These are phyloP conservation scores for Allium fistulosum DNA, from an alignment of 106 monocot species.

Conservation along the genomic window DNA sequence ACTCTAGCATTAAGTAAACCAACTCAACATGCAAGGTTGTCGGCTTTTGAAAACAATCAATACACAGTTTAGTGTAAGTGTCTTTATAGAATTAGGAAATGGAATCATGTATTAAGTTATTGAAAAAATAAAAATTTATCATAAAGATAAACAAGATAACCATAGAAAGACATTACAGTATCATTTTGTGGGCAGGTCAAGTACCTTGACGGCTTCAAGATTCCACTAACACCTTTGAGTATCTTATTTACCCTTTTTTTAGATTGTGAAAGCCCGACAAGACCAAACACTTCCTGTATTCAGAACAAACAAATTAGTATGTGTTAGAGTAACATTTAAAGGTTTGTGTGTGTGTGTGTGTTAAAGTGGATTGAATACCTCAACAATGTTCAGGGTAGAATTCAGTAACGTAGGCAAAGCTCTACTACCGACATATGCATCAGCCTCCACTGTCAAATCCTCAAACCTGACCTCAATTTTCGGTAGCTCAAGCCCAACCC, in stretches of 20 bases:
- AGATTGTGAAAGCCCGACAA: slow-evolving; percentile 29
- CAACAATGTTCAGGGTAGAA: slow-evolving; percentile 4
- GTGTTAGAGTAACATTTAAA: too few relatives aligned
- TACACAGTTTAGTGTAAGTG: too few relatives aligned
- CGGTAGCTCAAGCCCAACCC: slow-evolving; percentile 7
- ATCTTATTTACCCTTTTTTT: slow-evolving; percentile 65
- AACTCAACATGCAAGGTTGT: too few relatives aligned
- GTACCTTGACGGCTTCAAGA: slow-evolving; percentile 77
- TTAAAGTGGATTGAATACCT: neutral
- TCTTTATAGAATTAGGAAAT: too few relatives aligned
- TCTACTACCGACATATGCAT: slow-evolving; percentile 5
- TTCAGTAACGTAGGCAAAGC: slow-evolving; percentile 16
- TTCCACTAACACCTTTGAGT: slow-evolving; percentile 52
- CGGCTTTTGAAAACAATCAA: too few relatives aligned
- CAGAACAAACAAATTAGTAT: neutral
- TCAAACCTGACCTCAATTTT: slow-evolving; percentile 8
- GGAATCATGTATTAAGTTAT: too few relatives aligned
- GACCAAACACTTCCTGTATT: slow-evolving; percentile 9
- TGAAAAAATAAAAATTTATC: neutral
- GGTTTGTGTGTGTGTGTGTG: too few relatives aligned
- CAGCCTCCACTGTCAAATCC: slow-evolving; percentile 5
- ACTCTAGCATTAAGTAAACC: too few relatives aligned
- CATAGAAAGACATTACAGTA: neutral
- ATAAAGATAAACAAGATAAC: neutral
- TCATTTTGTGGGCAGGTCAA: neutral